Conservation (phyloP, 1,139 yeast genomes). For the Pneumocystis jirovecii region DNA sequence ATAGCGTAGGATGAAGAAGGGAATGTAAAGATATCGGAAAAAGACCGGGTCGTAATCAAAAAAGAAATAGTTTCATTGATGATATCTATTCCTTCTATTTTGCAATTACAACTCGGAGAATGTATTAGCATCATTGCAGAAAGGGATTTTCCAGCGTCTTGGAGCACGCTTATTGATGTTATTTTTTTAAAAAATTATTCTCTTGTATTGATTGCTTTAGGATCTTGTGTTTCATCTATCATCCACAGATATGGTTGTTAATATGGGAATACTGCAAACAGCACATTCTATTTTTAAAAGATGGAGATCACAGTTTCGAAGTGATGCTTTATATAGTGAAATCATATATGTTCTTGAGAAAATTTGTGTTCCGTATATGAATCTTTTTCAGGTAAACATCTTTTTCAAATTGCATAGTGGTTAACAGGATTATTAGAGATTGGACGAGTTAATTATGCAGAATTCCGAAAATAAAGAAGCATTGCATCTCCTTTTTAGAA, state of each 20-base stretch:
- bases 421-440: not conserved
- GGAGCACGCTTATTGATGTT: conserved; percentile 66
- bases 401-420: conserved; percentile 28
- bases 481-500: conserved; percentile 49
- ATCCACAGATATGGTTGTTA: conserved; percentile 50
- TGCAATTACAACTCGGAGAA: conserved; percentile 88
- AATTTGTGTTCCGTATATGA: conserved; percentile 69
- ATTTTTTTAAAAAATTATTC: conserved; percentile 1
- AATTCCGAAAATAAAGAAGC: conserved; percentile 32
- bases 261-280: conserved; percentile 75
- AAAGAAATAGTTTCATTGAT: conserved; percentile 63
- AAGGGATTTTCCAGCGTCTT: conserved; percentile 81
- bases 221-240: conserved; percentile 50
- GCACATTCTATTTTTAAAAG: conserved; percentile 92
- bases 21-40: conserved; percentile 42
- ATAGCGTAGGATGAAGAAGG: conserved; percentile 55
- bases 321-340: conserved; percentile 78
- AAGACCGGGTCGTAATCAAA: conserved; percentile 58
- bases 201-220: conserved; percentile 2
- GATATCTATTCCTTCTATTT: conserved; percentile 59
- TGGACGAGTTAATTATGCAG: conserved; percentile 45
- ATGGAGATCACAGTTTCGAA: conserved; percentile 90
- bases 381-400: conserved; percentile 30
- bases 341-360: conserved; percentile 74
- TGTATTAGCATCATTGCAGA: conserved; percentile 87